Evolutionary conservation across 2,329 filamentous ascomycete species (phyloP).

Genomic region (Neonectria faginata): DNA sequence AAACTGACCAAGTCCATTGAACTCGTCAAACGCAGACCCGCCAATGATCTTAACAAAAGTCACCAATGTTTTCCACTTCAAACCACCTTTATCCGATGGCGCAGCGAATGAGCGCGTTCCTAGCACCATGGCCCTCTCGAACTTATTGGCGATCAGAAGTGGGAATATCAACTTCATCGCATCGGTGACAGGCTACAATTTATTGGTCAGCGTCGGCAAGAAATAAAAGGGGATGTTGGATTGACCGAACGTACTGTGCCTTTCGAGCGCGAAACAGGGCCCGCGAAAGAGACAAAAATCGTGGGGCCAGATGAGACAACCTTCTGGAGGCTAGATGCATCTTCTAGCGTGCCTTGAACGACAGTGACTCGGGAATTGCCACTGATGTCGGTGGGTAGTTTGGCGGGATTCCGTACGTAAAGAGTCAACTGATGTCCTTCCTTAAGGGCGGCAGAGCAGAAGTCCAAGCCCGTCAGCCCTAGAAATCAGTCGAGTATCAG

Average conservation of each 20-base stretch:
- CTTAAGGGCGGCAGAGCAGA: not conserved
- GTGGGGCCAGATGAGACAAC: not conserved
- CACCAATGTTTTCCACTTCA: not conserved
- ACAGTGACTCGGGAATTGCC: not conserved
- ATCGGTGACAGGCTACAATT: not conserved
- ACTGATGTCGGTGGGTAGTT: not conserved
- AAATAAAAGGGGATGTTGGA: too few relatives aligned
- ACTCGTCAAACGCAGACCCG: not conserved
- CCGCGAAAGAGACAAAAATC: not conserved
- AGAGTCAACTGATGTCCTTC: not conserved
- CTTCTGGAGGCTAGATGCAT: not conserved
- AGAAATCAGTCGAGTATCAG: not conserved
- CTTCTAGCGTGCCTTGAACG: not conserved
- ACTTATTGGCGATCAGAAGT: not conserved
- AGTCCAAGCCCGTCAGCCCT: not conserved
- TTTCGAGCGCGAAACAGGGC: not conserved
- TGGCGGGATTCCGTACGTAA: not conserved
- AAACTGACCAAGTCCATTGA: not conserved
- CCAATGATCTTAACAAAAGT: not conserved
- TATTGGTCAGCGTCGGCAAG: not conserved
- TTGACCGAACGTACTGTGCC: not conserved
- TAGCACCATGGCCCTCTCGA: not conserved
- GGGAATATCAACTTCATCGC: not conserved
- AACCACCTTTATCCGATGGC: not conserved
- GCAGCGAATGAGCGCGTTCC: not conserved